Percentiles rank a stretch among this genome's conserved stretches.
These are phyloP conservation scores for Picochlorum sp. DNA, from an alignment of 139 green algal species.

Conservation along the genomic window DNA sequence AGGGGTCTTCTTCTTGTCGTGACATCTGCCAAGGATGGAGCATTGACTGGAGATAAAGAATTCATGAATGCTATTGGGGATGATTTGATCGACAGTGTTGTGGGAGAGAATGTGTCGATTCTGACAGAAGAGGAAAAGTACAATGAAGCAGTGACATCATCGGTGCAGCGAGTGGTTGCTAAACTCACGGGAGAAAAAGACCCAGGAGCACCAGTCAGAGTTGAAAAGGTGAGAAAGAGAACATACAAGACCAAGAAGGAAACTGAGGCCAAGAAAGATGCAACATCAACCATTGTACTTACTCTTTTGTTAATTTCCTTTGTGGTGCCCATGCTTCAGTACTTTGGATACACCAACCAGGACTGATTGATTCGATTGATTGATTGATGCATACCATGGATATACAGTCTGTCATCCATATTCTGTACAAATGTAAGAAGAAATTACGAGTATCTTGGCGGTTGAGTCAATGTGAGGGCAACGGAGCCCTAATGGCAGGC, in stretches of 20 bases:
- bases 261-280: constrained; percentile 64
- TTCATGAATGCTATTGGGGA: constrained; percentile 86
- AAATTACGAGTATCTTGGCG: too few relatives aligned
- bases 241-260: constrained; percentile 88
- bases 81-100: constrained; percentile 83
- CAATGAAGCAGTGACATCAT: constrained; percentile 53
- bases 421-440: too few relatives aligned
- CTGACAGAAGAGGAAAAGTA: constrained; percentile 64
- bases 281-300: constrained; percentile 77
- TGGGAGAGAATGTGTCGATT: constrained; percentile 90
- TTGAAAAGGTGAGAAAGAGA: constrained; percentile 45
- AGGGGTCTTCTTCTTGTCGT: constrained; percentile 91
- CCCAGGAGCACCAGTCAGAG: constrained; percentile 29
- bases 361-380: constrained; percentile 1
- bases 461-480: too few relatives aligned
- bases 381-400: too few relatives aligned
- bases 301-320: constrained; percentile 81
- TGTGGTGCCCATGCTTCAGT: constrained; percentile 93
- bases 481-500: too few relatives aligned
- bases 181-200: constrained; percentile 66
- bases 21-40: constrained; percentile 88
- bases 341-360: constrained; percentile 50
- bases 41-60: constrained; percentile 71
- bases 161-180: constrained; percentile 74
- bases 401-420: too few relatives aligned